Evolutionary conservation across 805 yeast genomes (phyloP), one percentile per base, ranked within the genome.

Genomic region (Suhomyces canberraensis): DNA sequence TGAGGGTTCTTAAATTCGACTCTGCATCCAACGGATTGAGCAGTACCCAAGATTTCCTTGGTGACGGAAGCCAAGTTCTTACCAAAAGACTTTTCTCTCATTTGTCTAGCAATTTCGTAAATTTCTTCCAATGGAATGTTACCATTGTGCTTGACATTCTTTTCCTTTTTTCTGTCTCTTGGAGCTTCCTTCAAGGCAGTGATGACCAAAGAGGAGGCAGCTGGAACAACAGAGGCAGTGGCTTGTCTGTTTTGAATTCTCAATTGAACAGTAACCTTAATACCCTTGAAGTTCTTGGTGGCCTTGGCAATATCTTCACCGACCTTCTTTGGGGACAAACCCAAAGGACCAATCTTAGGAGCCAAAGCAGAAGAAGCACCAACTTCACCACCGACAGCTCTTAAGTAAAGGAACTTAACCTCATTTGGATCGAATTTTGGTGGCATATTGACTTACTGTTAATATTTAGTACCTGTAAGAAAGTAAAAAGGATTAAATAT

Each of bases 301-400:
- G 98, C 98, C 84, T 93, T 93, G 72, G 98, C 98, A 65, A 93
- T 93, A 72, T 93, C 98, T 78, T 93, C 98, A 90, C 98, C 98
- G 69, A 93, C 96, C 84, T 93, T 91, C 95, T 91, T 93, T 79
- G 98, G 97, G 50, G 97, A 89, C 63, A 93, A 80, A 89, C 98
- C 98, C 71, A 93, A 87, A 61, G 98, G 98, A 87, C 98, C 98
- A 69, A 93, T 93, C 91, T 93, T 93, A 72, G 98, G 98, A 61
- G 98, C 98, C 66, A 93, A 85, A 57, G 98, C 96, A 56, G 98
- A 86, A 51, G 98, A 89, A 66, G 97, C 96, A 79, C 98, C 98
- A 65, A 93, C 95, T 81, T 93, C 98, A 82, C 98, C 98, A 86
- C 98, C 98, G 61, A 89, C 95, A 76, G 98, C 97, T 85, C 98